These are phyloP conservation scores for Leccinum uliginosum DNA, from an alignment of 768 basidiomycete species.

Conservation along the genomic window DNA sequence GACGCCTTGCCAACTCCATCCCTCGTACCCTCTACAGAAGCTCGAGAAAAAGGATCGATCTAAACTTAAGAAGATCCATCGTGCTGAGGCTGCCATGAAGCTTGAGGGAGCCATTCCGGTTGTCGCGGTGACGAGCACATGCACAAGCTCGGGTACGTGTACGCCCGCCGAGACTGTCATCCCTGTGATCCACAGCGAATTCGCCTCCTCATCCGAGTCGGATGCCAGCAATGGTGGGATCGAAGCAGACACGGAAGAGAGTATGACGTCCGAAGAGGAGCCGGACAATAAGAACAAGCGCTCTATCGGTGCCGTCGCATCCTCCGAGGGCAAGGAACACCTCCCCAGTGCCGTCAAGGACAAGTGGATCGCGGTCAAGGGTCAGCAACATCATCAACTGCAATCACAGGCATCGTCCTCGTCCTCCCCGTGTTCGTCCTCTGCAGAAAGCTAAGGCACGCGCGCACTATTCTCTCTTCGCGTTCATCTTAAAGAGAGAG, in stretches of 20 bases:
- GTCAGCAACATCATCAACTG: conserved; percentile 23
- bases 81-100: conserved; percentile 31
- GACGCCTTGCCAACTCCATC: background rate
- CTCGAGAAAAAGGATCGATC: conserved; percentile 52
- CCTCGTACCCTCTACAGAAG: conserved; percentile 34
- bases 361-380: conserved; percentile 77
- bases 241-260: conserved; percentile 75
- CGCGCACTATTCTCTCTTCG: background rate
- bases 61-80: conserved; percentile 49
- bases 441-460: conserved; percentile 8
- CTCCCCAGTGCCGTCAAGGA: conserved; percentile 39
- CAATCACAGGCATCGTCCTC: conserved; percentile 6
- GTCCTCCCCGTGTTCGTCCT: background rate
- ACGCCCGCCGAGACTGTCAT: conserved; percentile 16
- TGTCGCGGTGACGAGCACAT: conserved; percentile 7
- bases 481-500: background rate
- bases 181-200: conserved; percentile 22
- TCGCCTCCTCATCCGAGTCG: conserved; percentile 53
- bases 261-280: conserved; percentile 70
- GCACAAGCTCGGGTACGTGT: conserved; percentile 4
- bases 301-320: conserved; percentile 10
- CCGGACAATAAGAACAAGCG: conserved; percentile 34
- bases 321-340: conserved; percentile 22
- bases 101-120: conserved; percentile 14
- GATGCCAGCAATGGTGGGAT: conserved; percentile 55